A percentile compares a stretch with the other conserved stretches of the same genome.
phyloP scores from a whole-genome alignment of 192 early-diverging fungal genomes.

The Backusella macrospora region DNA sequence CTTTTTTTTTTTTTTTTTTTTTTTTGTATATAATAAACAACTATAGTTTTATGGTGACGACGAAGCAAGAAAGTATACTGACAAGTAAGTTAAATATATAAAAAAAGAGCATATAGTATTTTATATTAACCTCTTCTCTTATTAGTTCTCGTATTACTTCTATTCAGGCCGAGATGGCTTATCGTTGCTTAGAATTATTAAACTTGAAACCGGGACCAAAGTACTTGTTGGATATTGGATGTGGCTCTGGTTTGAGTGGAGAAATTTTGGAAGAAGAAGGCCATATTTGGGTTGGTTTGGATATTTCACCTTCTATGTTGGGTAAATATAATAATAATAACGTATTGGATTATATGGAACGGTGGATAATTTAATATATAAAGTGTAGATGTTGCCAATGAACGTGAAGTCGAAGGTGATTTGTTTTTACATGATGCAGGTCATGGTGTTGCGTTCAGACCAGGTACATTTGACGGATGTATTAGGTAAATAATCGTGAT shows the following conservation, averaged over 20 bases:
- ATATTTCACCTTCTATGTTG: conserved; percentile 93
- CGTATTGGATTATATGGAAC: too few species aligned
- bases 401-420: conserved; percentile 93
- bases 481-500: conserved; percentile 59
- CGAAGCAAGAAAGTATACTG: conserved; percentile 94
- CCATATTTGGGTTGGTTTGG: conserved; percentile 97
- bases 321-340: conserved; percentile 29
- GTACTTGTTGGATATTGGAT: conserved; percentile 94
- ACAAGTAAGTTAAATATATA: conserved; percentile 61
- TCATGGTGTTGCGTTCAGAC: conserved; percentile 90
- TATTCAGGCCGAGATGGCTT: conserved; percentile 95
- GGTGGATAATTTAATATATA: too few species aligned
- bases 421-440: conserved; percentile 95
- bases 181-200: conserved; percentile 89
- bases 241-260: conserved; percentile 94
- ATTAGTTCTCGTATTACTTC: conserved; percentile 88
- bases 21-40: background rate
- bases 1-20: background rate
- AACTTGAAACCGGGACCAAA: conserved; percentile 75
- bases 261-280: conserved; percentile 94
- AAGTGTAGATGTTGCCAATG: conserved; percentile 71
- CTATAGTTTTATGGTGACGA: conserved; percentile 88
- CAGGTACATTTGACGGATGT: conserved; percentile 95
- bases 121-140: background rate
- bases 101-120: background rate